Percentiles rank a stretch among this genome's conserved stretches.
These are phyloP conservation scores for Dryadomyces quercivorus DNA, from an alignment of 2,329 filamentous ascomycete genomes.

Conservation along the genomic window DNA sequence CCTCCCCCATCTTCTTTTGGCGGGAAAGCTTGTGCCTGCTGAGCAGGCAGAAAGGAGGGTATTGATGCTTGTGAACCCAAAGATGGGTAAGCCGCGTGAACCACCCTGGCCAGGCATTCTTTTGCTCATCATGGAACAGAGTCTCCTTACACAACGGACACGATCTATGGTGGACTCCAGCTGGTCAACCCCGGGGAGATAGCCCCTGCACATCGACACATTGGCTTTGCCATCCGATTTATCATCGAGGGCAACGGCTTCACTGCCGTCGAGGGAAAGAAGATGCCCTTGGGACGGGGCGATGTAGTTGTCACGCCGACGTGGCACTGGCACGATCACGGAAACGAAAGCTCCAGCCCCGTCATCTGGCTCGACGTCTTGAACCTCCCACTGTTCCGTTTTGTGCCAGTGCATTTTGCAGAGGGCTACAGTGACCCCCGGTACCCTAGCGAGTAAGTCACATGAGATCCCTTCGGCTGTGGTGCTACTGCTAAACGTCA, in stretches of 20 bases:
- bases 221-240: conserved; percentile 40
- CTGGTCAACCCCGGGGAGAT: conserved; percentile 41
- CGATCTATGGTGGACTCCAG: conserved; percentile 41
- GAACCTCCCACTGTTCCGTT: conserved; percentile 35
- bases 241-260: conserved; percentile 44
- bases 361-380: conserved; percentile 47
- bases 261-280: conserved; percentile 38
- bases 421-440: conserved; percentile 30
- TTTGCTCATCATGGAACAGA: conserved; percentile 12
- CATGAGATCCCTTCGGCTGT: conserved; percentile 30
- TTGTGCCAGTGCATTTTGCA: conserved; percentile 40
- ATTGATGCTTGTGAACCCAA: conserved; percentile 24
- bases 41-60: conserved; percentile 25
- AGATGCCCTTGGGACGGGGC: conserved; percentile 34
- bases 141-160: conserved; percentile 41
- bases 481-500: conserved; percentile 24
- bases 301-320: conserved; percentile 43
- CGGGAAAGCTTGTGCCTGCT: conserved; percentile 20
- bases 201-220: conserved; percentile 38
- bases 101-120: no score
- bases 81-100: no score
- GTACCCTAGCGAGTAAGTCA: conserved; percentile 25
- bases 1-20: conserved; percentile 19
- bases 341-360: conserved; percentile 37
- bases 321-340: conserved; percentile 46